Conservation (phyloP, 352 stramenopile genomes). For the Phytophthora aleatoria region DNA sequence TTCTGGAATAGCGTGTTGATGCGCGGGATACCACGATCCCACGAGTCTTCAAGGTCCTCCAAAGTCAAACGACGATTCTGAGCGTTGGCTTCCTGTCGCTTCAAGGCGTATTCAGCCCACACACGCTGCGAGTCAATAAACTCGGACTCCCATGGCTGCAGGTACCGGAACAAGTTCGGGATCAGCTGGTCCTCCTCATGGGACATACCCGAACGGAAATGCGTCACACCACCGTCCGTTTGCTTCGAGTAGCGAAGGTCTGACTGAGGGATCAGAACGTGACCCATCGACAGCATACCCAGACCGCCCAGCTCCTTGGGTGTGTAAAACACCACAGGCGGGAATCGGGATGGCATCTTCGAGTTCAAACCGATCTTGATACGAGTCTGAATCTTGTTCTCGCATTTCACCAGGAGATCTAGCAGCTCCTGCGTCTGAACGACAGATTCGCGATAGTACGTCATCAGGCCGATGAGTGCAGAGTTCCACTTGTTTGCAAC, state of each 20-base stretch:
- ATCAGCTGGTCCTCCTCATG: constrained; percentile 99
- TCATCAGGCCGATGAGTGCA: constrained; percentile 97
- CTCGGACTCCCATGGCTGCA: constrained; percentile 98
- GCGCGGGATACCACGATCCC: constrained; percentile 98
- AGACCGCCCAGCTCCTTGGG: constrained; percentile 99
- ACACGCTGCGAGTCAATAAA: constrained; percentile 99
- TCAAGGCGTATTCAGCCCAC: constrained; percentile 99
- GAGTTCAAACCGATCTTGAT: constrained; percentile 99
- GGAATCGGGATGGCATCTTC: constrained; percentile 99
- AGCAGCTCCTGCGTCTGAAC: constrained; percentile 99
- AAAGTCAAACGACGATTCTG: constrained; percentile 99
- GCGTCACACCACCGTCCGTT: constrained; percentile 98
- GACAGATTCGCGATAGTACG: constrained; percentile 99
- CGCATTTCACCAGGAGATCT: constrained; percentile 99
- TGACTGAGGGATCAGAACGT: constrained; percentile 99
- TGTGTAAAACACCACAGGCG: constrained; percentile 99
- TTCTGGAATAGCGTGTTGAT: constrained; percentile 98
- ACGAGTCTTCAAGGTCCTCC: constrained; percentile 99
- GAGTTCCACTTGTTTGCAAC: constrained; percentile 99
- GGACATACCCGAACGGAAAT: constrained; percentile 98
- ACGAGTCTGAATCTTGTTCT: constrained; percentile 99
- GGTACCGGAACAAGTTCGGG: constrained; percentile 99
- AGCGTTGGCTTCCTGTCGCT: constrained; percentile 98
- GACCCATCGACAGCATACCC: constrained; percentile 99
- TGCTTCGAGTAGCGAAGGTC: constrained; percentile 99